A percentile compares a stretch with the other conserved stretches of the same genome.
phyloP scores from a whole-genome alignment of 768 basidiomycete genomes.

The Lactifluus volemus region DNA sequence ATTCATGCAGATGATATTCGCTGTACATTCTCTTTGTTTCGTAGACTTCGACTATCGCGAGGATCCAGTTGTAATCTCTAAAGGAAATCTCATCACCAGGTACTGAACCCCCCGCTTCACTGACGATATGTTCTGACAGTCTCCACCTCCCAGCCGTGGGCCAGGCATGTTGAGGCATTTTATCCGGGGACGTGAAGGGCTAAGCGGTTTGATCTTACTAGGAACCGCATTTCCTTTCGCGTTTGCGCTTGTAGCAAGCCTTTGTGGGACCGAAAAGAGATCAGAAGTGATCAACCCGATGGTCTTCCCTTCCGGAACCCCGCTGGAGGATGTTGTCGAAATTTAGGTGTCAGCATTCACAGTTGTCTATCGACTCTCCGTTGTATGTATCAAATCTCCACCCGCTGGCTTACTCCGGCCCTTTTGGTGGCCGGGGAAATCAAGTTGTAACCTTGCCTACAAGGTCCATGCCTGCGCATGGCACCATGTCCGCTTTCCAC shows the following conservation, averaged over 20 bases:
- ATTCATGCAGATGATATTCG: background rate
- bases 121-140: conserved; percentile 2
- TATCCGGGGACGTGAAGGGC: background rate
- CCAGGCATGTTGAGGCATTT: conserved; percentile 41
- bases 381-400: background rate
- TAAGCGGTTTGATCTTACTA: conserved; percentile 19
- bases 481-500: no score
- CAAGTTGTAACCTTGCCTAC: background rate
- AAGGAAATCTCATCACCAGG: conserved; percentile 65
- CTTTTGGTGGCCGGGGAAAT: background rate
- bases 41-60: conserved; percentile 70
- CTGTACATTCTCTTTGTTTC: background rate
- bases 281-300: conserved; percentile 56
- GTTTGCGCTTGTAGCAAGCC: conserved; percentile 60
- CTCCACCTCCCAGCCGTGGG: conserved; percentile 47
- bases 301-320: conserved; percentile 54
- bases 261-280: conserved; percentile 56
- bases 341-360: background rate
- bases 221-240: conserved; percentile 76
- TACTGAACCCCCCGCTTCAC: conserved; percentile 22
- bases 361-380: background rate
- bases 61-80: conserved; percentile 63
- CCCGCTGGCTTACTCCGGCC: background rate
- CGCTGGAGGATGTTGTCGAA: background rate
- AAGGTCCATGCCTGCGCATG: no score